These are phyloP conservation scores for Ustilago hordei DNA, from an alignment of 1,284 basidiomycete genomes.

Conservation along the genomic window DNA sequence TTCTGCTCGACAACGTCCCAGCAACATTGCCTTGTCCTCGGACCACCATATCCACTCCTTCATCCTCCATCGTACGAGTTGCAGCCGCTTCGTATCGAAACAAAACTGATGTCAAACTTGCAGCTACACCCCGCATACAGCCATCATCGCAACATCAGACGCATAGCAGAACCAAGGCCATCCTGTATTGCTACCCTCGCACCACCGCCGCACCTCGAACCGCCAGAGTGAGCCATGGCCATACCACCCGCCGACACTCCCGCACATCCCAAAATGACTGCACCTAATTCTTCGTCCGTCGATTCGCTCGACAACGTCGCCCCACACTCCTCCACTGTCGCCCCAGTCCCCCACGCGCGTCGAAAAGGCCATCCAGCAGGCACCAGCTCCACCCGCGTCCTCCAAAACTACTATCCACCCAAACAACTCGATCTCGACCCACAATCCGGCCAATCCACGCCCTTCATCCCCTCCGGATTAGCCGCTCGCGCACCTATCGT, in stretches of 20 bases:
- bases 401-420: conserved; percentile 43
- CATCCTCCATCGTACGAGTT: background rate
- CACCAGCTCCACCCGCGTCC: conserved; percentile 20
- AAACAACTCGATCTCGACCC: conserved; percentile 28
- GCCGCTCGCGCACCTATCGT: conserved; percentile 37
- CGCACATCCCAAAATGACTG: conserved; percentile 11
- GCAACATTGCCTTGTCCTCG: no score
- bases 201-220: background rate
- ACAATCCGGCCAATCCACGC: conserved; percentile 3
- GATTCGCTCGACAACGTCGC: conserved; percentile 11
- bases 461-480: conserved; percentile 17
- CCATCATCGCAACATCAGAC: background rate
- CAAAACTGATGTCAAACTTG: background rate
- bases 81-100: background rate
- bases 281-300: background rate
- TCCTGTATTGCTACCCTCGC: no score
- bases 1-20: background rate
- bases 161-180: no score
- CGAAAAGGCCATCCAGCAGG: conserved; percentile 11
- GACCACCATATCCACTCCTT: background rate
- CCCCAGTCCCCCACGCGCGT: conserved; percentile 5
- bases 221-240: conserved; percentile 22
- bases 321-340: conserved; percentile 25
- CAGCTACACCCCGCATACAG: background rate
- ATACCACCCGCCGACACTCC: conserved; percentile 17